Evolutionary conservation across 2,329 filamentous ascomycete species (phyloP), one percentile per base, ranked within the genome.

Genomic region (Colletotrichum theobromicola): DNA sequence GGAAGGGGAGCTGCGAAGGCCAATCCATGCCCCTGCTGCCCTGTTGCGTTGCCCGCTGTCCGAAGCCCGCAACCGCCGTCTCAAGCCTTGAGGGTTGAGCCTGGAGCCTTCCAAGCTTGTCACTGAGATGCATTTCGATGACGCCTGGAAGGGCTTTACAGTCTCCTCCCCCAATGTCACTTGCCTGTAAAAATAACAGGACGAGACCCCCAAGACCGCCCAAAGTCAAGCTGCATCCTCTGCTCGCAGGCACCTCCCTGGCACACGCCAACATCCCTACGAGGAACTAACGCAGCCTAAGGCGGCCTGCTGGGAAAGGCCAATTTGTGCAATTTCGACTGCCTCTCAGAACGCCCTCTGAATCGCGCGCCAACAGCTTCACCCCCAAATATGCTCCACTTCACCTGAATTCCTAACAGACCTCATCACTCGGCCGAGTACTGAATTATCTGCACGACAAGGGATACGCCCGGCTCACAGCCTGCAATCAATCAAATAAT

Each of bases 341-440:
- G 26, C 16, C 16, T 72, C 46, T 53, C 42, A 30, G 50, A 61
- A 65, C 60, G 21, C 26, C 24, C 50, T 70, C 50, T 74, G 71
- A 74, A 74, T 71, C 67, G 67, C 50, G 67, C 67, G 67, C 53
- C 71, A 70, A 61, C 71, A 65, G n/a, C 61, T 50, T 46, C 21
- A 63, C 32, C 67, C 55, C 68, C 62, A 75, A 67, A 62, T 63
- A 63, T 72, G 42, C 72, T 30, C 72, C 72, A 75, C 72, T 63
- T 75, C 68, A 75, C 72, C 72, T 75, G 72, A 75, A 75, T 75
- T 75, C 72, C 72, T 75, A 75, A 75, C 72, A 75, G 46, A 58
- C 71, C 67, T 74, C 62, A 63, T 63, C 72, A 75, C 63, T 75
- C 72, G 72, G 72, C 68, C 72, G 72, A 75, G 72, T 75, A 72